These are phyloP conservation scores for Arthroderma sp. DNA, from an alignment of 2,329 filamentous ascomycete species.

Conservation along the genomic window DNA sequence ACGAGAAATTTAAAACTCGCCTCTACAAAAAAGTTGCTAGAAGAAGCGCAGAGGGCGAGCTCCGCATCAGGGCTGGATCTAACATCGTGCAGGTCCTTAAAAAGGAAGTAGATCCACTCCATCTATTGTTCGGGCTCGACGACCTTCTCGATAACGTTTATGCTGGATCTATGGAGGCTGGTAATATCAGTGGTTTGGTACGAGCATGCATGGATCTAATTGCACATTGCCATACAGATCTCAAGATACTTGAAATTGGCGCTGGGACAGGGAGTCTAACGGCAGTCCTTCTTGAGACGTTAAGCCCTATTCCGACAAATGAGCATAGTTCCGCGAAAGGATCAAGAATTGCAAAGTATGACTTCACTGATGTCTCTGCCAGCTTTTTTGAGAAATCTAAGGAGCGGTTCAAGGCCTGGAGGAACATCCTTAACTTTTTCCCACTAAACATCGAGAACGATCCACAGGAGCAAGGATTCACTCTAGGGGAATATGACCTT, in stretches of 20 bases:
- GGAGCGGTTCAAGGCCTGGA: slow-evolving; percentile 18
- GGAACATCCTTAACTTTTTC: slow-evolving; percentile 16
- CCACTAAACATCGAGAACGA: slow-evolving; percentile 26
- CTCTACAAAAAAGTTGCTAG: slow-evolving; percentile 18
- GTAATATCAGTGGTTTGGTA: slow-evolving; percentile 9
- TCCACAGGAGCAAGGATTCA: slow-evolving; percentile 27
- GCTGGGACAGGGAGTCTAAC: slow-evolving; percentile 16
- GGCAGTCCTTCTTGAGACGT: slow-evolving; percentile 2
- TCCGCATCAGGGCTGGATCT: slow-evolving; percentile 22
- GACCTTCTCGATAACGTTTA: slow-evolving; percentile 23
- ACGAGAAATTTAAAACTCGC: slow-evolving; percentile 16
- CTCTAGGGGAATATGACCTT: slow-evolving; percentile 24
- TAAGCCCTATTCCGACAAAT: slow-evolving; percentile 6
- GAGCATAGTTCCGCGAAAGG: background rate
- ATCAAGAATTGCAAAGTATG: slow-evolving; percentile 4
- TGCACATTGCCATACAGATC: slow-evolving; percentile 20
- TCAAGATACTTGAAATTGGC: slow-evolving; percentile 16
- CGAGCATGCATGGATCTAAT: slow-evolving; percentile 19
- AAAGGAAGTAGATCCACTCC: slow-evolving; percentile 22
- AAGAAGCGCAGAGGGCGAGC: slow-evolving; percentile 21
- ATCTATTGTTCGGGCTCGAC: slow-evolving; percentile 25
- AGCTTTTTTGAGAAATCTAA: slow-evolving; percentile 31
- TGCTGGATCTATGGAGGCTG: slow-evolving; percentile 5
- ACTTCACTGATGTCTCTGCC: slow-evolving; percentile 35
- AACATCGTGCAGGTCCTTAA: slow-evolving; percentile 22